Base-by-base conservation (phyloP, 2,329 filamentous ascomycete species). In the Fusarium hainanense region DNA sequence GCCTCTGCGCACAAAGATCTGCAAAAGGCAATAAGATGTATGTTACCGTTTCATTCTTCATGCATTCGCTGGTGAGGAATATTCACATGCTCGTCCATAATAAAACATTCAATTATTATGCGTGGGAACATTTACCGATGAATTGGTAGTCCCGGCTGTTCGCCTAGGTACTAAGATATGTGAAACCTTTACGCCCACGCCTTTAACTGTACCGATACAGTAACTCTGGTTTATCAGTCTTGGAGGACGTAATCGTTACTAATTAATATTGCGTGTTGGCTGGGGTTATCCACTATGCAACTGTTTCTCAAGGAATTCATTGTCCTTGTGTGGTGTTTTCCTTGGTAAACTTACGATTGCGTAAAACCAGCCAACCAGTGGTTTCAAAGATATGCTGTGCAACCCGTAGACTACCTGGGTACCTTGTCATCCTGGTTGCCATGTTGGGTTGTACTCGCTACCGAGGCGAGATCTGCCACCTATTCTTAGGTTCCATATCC, bases 401-500 rank as follows among this genome's bases (percentile, higher is more conserved):
- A 52, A 52, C 49, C 18, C 23, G 28, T 11, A 37, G 34, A 37
- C 18, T n/a, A 37, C 34, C 34, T 37, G 34, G 34, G 16, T 37
- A 41, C 32, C 32, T 51, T 41, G 49, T 34, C 49, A 51, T 51
- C 8, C 20, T 43, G n/a, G 46, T 28, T 10, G 16, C 42, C 41
- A 28, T 30, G 27, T 30, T 27, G 12, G 20, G 49, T 52, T 23
- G 23, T 42, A 47, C 40, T 59, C 61, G 63, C 61, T 54, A 61
- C 37, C 43, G 28, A 58, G 52, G 46, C 57, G 49, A 70, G 58
- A 54, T 65, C 50, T 54, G 16, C 68, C 57, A 41, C 34, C 54
- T 71, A 70, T 70, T 68, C 52, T 70, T 70, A 70, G 63, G 49
- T 57, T 23, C 21, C 21, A 23, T 23, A 23, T 23, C 21, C 21